phyloP scores from a whole-genome alignment of 2,329 filamentous ascomycete genomes.

The Hymenoscyphus albidus region DNA sequence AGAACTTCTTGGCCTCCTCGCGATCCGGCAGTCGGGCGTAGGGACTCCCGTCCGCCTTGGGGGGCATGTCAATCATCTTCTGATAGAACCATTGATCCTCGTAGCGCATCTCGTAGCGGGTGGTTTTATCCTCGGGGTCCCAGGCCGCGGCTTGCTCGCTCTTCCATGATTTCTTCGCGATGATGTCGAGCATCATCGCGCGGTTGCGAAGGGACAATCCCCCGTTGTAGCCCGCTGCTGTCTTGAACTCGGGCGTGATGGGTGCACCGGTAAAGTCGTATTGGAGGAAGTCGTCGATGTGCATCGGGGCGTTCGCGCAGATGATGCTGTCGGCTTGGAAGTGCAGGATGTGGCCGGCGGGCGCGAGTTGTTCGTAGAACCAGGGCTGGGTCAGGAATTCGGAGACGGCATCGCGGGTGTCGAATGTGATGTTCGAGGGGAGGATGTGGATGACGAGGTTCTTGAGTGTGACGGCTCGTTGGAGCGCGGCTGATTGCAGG shows the following conservation, averaged over 20 bases:
- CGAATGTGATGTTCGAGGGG: constrained; percentile 34
- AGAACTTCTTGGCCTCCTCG: constrained; percentile 16
- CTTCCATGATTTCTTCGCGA: constrained; percentile 19
- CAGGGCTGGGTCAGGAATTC: constrained; percentile 30
- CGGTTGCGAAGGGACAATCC: constrained; percentile 36
- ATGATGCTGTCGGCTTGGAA: constrained; percentile 35
- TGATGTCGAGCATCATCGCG: constrained; percentile 31
- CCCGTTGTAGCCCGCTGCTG: constrained; percentile 32
- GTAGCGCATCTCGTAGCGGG: constrained; percentile 20
- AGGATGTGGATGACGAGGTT: constrained; percentile 37
- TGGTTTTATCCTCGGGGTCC: background rate
- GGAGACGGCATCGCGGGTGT: constrained; percentile 32
- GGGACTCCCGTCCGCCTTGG: background rate
- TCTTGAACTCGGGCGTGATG: constrained; percentile 15
- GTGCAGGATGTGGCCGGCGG: constrained; percentile 32
- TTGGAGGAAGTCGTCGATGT: constrained; percentile 31
- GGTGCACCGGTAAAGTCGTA: constrained; percentile 37
- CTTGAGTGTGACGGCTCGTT: constrained; percentile 33
- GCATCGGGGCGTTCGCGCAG: constrained; percentile 27
- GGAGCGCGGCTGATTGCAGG: constrained; percentile 33
- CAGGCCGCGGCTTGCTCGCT: constrained; percentile 12
- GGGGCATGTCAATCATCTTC: constrained; percentile 8
- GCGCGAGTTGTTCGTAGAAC: constrained; percentile 34
- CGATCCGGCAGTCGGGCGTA: constrained; percentile 12
- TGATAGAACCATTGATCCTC: constrained; percentile 21